phyloP scores from a whole-genome alignment of 2,329 filamentous ascomycete species.

The Orbilia oligospora region DNA sequence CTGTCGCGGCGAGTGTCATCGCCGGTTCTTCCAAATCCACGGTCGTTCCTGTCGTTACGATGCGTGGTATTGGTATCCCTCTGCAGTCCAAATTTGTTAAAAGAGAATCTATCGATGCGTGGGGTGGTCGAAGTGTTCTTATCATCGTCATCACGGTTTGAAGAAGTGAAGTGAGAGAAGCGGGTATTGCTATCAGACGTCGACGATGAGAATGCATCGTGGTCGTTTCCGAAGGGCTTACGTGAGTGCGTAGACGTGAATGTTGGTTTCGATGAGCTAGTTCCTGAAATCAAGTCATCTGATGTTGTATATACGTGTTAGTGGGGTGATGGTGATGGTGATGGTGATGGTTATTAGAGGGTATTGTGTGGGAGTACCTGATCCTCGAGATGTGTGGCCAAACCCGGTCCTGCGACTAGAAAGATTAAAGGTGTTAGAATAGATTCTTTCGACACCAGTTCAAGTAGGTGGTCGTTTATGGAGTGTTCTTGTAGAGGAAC shows the following conservation, averaged over 20 bases:
- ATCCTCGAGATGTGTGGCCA: conserved; percentile 63
- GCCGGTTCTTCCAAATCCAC: conserved; percentile 61
- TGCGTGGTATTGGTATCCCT: conserved; percentile 60
- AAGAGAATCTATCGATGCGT: conserved; percentile 60
- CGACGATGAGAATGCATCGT: conserved; percentile 51
- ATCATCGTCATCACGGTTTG: conserved; percentile 61
- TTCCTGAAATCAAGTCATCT: conserved; percentile 70
- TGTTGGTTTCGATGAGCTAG: conserved; percentile 70
- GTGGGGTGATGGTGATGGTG: not conserved
- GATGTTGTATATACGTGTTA: conserved; percentile 61
- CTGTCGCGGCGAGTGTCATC: conserved; percentile 61
- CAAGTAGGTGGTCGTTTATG: not conserved
- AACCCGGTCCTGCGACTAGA: conserved; percentile 53
- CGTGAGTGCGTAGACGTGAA: conserved; percentile 70
- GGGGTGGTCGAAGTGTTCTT: conserved; percentile 60
- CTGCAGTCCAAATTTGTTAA: conserved; percentile 63
- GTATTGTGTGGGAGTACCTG: conserved; percentile 61
- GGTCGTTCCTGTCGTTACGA: conserved; percentile 61
- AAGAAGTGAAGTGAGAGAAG: conserved; percentile 57
- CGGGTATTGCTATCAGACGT: conserved; percentile 61
- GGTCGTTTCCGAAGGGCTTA: conserved; percentile 61
- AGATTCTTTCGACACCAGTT: too few relatives aligned
- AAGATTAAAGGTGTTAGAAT: not conserved
- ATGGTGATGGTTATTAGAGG: not conserved
- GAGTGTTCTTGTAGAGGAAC: not conserved